Evolutionary conservation across 805 yeast species (phyloP).

Genomic region (Cyberlindnera maritima): DNA sequence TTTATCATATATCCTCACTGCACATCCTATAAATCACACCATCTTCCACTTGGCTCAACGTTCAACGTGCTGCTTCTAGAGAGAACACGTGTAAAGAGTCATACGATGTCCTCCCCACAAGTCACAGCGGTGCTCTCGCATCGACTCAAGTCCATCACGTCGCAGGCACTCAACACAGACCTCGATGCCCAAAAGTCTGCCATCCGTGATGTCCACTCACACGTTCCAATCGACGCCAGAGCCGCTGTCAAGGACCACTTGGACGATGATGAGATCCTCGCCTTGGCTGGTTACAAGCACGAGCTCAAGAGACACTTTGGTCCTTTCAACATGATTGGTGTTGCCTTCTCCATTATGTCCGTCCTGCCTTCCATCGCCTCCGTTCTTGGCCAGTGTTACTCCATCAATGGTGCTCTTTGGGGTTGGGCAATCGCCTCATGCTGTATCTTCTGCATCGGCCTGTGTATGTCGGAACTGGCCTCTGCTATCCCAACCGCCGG

Average conservation of each 20-base stretch:
- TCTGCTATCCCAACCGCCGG: constrained; percentile 75
- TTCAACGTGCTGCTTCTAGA: no score
- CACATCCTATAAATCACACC: no score
- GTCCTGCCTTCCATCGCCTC: constrained; percentile 57
- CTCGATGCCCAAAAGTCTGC: constrained; percentile 18
- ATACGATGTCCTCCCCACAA: constrained; percentile 3
- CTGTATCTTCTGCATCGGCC: constrained; percentile 53
- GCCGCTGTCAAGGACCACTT: constrained; percentile 19
- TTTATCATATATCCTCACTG: no score
- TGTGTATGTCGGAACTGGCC: constrained; percentile 63
- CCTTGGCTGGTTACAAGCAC: constrained; percentile 68
- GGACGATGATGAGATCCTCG: constrained; percentile 29
- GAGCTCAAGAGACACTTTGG: constrained; percentile 64
- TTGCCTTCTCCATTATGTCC: constrained; percentile 71
- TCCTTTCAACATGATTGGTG: constrained; percentile 57
- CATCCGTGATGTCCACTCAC: constrained; percentile 23
- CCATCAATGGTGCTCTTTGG: constrained; percentile 51
- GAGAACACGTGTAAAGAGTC: no score
- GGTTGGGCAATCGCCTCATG: constrained; percentile 64
- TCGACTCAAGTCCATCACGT: constrained; percentile 20
- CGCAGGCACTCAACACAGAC: constrained; percentile 22
- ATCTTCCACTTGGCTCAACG: no score
- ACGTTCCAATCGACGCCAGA: constrained; percentile 24
- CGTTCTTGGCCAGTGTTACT: constrained; percentile 46
- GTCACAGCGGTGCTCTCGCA: constrained; percentile 14